phyloP scores from a whole-genome alignment of 106 monocot genomes.

The Dactylorhiza incarnata region DNA sequence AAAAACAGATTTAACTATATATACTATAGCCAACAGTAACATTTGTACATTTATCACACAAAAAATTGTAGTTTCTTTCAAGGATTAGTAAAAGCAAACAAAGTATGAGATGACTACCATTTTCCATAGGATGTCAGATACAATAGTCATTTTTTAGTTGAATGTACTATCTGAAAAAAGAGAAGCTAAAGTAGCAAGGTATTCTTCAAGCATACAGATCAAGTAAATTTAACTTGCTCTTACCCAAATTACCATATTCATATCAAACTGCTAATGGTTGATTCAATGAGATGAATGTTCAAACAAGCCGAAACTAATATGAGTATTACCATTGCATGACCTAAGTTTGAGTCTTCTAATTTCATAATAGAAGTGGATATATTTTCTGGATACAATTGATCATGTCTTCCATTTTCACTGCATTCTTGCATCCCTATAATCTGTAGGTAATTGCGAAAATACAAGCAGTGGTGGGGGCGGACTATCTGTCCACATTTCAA shows the following conservation, averaged over 20 bases:
- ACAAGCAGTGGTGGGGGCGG: not conserved
- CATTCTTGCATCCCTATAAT: not conserved
- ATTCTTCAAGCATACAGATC: not conserved
- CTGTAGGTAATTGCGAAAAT: not conserved
- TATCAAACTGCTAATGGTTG: constrained; percentile 1
- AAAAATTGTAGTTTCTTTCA: not conserved
- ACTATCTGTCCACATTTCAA: not conserved
- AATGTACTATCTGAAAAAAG: not conserved
- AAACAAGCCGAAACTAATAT: not conserved
- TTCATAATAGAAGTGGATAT: not conserved
- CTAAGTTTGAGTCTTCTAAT: not conserved
- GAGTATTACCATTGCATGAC: not conserved
- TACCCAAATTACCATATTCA: not conserved
- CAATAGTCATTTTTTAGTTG: not conserved
- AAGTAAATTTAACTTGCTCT: not conserved
- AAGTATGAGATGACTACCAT: not conserved
- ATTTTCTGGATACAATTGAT: not conserved
- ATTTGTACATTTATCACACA: not conserved
- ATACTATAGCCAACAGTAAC: not conserved
- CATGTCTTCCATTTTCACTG: not conserved
- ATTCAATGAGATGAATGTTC: not conserved
- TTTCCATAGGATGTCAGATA: not conserved
- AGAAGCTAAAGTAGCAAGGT: not conserved
- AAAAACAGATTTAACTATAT: not conserved
- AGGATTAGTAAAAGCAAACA: not conserved